Conservation (phyloP, 495 filamentous ascomycete species). For the Xylaria flabelliformis region DNA sequence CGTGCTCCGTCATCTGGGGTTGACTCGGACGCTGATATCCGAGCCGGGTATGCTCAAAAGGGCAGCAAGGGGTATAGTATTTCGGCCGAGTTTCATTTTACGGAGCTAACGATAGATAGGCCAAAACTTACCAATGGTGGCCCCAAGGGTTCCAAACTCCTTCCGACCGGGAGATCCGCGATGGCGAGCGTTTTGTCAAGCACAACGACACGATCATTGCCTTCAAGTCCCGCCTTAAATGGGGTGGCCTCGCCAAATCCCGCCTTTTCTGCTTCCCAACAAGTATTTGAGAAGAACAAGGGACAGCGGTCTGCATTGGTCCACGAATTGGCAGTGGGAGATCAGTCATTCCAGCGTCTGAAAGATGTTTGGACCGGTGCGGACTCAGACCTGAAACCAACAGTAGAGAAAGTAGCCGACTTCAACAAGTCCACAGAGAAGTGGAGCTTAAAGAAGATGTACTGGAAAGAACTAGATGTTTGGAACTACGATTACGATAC, state of each 20-base stretch:
- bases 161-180: slow-evolving; percentile 53
- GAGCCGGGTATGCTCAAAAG: slow-evolving; percentile 23
- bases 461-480: slow-evolving; percentile 83
- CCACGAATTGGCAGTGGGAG: slow-evolving; percentile 72
- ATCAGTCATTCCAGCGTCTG: slow-evolving; percentile 64
- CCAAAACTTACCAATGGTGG: slow-evolving; percentile 22
- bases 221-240: slow-evolving; percentile 67
- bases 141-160: slow-evolving; percentile 33
- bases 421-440: slow-evolving; percentile 62
- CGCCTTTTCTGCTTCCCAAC: slow-evolving; percentile 55
- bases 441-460: slow-evolving; percentile 70
- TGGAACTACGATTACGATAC: slow-evolving; percentile 76
- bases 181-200: slow-evolving; percentile 41
- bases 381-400: slow-evolving; percentile 63
- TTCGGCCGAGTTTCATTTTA: slow-evolving; percentile 9
- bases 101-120: slow-evolving; percentile 26
- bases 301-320: slow-evolving; percentile 68
- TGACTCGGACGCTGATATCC: slow-evolving; percentile 31
- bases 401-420: slow-evolving; percentile 65
- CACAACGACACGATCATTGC: slow-evolving; percentile 59
- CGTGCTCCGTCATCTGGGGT: slow-evolving; percentile 28
- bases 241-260: slow-evolving; percentile 59
- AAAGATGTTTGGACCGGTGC: slow-evolving; percentile 59
- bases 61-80: slow-evolving; percentile 27
- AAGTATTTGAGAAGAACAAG: slow-evolving; percentile 58